Evolutionary conservation across 129 eudicot species (phyloP), one percentile per base, ranked within the genome.

Genomic region (Pulicaria dysenterica): DNA sequence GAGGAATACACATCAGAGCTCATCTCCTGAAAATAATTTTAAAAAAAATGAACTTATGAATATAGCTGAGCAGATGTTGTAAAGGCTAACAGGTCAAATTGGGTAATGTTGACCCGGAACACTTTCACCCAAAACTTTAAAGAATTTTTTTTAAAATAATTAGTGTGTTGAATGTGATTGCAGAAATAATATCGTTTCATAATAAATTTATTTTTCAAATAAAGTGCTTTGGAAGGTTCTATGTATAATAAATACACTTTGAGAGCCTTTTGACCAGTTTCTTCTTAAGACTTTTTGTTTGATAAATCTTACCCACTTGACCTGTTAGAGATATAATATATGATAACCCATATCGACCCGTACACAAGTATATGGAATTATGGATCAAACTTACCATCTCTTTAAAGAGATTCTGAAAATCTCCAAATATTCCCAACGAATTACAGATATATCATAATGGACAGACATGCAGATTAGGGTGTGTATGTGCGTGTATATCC

Each of bases 11-110:
- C 74, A 36, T 84, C 96, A 59, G 77, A 70, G 36, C 81, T 82
- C 87, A 89, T 83, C 50, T 86, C 96, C 96, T 89, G 86, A 63
- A 83, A 55, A 45, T 65, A 40, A 72, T n/a, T 24, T 24, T 24
- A 0, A 38, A 36, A 14, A 4, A n/a, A 49, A 76, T 56, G 24
- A 12, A 31, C 13, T 51, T 13, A 73, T 39, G 19, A 37, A 63
- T 40, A 45, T 34, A 55, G 7, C 48, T 54, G 69, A 37, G 34
- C 31, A 24, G 31, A 24, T 24, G 31, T 24, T 24, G 2, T 24
- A 24, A 24, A 24, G 31, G 31, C 31, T 24, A 24, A 24, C 31
- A 24, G 31, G 31, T 24, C 31, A 24, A 24, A 24, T 0, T 24
- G 31, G 31, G 31, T 24, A 24, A 0, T 24, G 7, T 24, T 56